Conservation (phyloP, 1,139 yeast genomes). For the Yamadazyma dushanensis region DNA sequence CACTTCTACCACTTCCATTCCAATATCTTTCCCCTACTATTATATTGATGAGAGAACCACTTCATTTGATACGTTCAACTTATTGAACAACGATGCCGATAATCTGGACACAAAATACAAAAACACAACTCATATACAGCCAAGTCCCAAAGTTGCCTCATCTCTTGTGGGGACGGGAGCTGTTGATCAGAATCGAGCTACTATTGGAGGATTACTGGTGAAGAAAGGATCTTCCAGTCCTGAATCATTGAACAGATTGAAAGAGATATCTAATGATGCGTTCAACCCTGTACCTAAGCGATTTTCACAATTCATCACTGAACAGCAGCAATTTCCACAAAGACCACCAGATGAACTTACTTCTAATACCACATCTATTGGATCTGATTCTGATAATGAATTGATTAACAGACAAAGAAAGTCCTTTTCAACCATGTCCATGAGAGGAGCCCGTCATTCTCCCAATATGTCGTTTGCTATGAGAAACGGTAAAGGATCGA, state of each 20-base stretch:
- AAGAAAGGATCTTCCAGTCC: slow-evolving; percentile 7
- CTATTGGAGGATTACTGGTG: slow-evolving; percentile 12
- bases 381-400: slow-evolving; percentile 19
- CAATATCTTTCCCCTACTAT: slow-evolving; percentile 36
- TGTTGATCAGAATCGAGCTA: slow-evolving; percentile 3
- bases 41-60: slow-evolving; percentile 27
- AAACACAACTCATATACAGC: slow-evolving; percentile 20
- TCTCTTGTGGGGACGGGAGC: not conserved
- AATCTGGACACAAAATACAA: slow-evolving; percentile 20
- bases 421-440: slow-evolving; percentile 5
- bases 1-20: slow-evolving; percentile 31
- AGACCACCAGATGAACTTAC: slow-evolving; percentile 28
- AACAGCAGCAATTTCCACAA: slow-evolving; percentile 33
- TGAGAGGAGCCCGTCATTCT: slow-evolving; percentile 4
- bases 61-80: slow-evolving; percentile 34
- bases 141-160: not conserved
- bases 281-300: slow-evolving; percentile 41
- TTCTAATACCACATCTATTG: slow-evolving; percentile 25
- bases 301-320: slow-evolving; percentile 43
- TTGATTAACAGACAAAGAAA: slow-evolving; percentile 2
- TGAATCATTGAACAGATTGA: slow-evolving; percentile 5
- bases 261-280: slow-evolving; percentile 9
- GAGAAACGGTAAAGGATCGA: too few species aligned
- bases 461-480: slow-evolving; percentile 7
- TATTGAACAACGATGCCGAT: slow-evolving; percentile 19